phyloP scores from a whole-genome alignment of 257 asterid genomes.

The Catharanthus roseus region DNA sequence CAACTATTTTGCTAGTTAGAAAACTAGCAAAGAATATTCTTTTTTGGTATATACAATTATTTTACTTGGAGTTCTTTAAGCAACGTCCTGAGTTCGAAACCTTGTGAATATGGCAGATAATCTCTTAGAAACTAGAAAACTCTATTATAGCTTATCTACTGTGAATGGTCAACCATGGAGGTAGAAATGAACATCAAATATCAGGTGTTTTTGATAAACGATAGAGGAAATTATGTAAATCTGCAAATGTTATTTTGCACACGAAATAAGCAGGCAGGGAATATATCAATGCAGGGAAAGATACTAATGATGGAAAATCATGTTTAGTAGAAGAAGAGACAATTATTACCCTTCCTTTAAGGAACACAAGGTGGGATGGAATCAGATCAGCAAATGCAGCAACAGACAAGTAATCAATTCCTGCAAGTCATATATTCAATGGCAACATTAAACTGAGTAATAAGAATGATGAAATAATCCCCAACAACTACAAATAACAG shows the following conservation, averaged over 20 bases:
- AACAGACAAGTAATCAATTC: slow-evolving; percentile 88
- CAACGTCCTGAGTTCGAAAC: too few relatives aligned
- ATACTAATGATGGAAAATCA: neutral
- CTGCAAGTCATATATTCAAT: slow-evolving; percentile 31
- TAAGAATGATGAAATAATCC: neutral
- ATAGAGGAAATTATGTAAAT: neutral
- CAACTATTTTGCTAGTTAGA: neutral
- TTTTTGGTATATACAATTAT: neutral
- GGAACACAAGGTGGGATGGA: slow-evolving; percentile 83
- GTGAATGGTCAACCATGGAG: neutral
- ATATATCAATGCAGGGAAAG: too few relatives aligned
- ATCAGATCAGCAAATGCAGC: slow-evolving; percentile 77
- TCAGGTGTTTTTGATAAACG: neutral
- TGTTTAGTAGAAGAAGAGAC: slow-evolving; percentile 12
- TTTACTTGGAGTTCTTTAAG: too few relatives aligned
- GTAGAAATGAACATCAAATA: neutral
- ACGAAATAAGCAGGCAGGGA: neutral
- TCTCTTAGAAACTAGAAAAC: neutral
- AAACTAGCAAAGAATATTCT: neutral
- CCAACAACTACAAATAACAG: neutral
- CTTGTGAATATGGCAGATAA: neutral
- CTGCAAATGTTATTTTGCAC: neutral
- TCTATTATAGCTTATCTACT: neutral
- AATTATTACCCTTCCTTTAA: slow-evolving; percentile 59
- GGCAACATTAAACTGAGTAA: neutral